phyloP scores from a whole-genome alignment of 129 eudicot genomes.

The Silybum marianum region DNA sequence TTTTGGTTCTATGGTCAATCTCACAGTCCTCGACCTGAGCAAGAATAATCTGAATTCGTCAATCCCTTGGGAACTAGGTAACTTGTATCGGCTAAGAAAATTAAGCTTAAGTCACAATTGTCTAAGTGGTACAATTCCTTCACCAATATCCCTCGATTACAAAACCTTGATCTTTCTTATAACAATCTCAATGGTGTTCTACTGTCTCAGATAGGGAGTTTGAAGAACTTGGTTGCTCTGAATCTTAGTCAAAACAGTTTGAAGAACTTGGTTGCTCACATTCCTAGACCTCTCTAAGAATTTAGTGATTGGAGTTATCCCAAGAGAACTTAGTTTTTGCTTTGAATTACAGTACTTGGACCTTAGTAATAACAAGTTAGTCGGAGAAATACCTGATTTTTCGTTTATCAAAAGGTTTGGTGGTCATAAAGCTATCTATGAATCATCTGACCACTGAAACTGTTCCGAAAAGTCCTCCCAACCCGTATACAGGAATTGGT shows the following conservation, averaged over 20 bases:
- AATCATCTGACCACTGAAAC: too few relatives aligned
- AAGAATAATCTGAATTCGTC: neutral
- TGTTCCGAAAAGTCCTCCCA: too few relatives aligned
- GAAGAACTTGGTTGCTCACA: neutral
- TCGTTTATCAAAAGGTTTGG: too few relatives aligned
- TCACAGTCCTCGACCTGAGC: neutral
- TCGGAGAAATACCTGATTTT: neutral
- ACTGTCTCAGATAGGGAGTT: neutral
- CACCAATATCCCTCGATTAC: slow-evolving; percentile 4
- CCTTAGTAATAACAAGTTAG: neutral
- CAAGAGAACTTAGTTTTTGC: neutral
- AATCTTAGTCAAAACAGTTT: slow-evolving; percentile 12
- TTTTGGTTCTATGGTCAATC: slow-evolving; percentile 18
- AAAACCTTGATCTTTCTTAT: slow-evolving; percentile 17
- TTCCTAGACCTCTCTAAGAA: slow-evolving; percentile 8
- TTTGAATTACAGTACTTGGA: neutral
- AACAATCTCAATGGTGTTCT: slow-evolving; percentile 4
- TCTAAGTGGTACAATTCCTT: too few relatives aligned
- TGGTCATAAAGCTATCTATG: too few relatives aligned
- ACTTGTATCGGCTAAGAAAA: too few relatives aligned
- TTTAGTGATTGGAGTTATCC: neutral
- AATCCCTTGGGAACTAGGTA: neutral
- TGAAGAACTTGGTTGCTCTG: neutral
- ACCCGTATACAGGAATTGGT: too few relatives aligned
- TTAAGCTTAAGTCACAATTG: too few relatives aligned